Percentiles rank a stretch among this genome's conserved stretches.
phyloP scores from a whole-genome alignment of 371 early-diverging fungal genomes.

The Cokeromyces recurvatus region DNA sequence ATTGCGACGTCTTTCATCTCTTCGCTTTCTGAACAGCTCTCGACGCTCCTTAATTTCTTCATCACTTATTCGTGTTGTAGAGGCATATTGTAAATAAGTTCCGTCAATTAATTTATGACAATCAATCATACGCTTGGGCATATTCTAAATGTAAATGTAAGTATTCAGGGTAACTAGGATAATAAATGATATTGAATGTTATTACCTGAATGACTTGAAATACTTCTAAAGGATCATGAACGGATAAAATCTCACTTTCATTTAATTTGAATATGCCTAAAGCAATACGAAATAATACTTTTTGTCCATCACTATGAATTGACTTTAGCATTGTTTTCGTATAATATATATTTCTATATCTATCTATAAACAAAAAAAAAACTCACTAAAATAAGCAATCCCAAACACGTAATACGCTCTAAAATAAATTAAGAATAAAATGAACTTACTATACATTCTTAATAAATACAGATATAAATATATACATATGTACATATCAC shows the following conservation, averaged over 20 bases:
- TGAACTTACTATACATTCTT: no score
- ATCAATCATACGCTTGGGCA: conserved; percentile 71
- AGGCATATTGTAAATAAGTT: conserved; percentile 48
- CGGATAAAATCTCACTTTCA: conserved; percentile 58
- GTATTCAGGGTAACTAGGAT: no score
- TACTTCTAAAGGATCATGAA: conserved; percentile 65
- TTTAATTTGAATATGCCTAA: conserved; percentile 74
- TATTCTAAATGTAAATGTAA: no score
- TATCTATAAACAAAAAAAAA: no score
- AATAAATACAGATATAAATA: no score
- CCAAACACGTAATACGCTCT: conserved; percentile 79
- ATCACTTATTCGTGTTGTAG: conserved; percentile 47
- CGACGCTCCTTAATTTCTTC: conserved; percentile 53
- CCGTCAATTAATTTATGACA: conserved; percentile 71
- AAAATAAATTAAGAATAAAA: no score
- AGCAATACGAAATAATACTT: conserved; percentile 73
- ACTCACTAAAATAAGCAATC: conserved; percentile 80
- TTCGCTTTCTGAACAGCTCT: conserved; percentile 41
- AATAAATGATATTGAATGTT: no score
- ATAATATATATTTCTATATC: no score
- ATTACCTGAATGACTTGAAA: conserved; percentile 62
- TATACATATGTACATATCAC: background rate
- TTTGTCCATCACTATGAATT: conserved; percentile 67
- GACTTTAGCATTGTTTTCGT: no score
- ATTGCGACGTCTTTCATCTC: conserved; percentile 39